Percentiles rank a stretch among this genome's conserved stretches.
phyloP scores from a whole-genome alignment of 2,329 filamentous ascomycete genomes.

The Microcyclosporella mali region DNA sequence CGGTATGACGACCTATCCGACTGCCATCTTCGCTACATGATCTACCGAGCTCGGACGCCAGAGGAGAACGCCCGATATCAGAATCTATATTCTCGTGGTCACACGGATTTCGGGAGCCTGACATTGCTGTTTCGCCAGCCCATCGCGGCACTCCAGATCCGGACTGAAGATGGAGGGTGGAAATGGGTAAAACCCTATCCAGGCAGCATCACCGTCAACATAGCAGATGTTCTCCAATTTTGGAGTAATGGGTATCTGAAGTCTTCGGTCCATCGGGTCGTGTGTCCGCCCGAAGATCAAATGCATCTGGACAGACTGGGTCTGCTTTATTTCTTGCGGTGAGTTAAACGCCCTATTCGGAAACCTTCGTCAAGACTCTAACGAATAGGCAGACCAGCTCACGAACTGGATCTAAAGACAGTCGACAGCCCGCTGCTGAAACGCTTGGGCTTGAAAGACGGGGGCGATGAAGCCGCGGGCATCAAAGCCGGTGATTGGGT shows the following conservation, averaged over 20 bases:
- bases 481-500: slow-evolving; percentile 28
- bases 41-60: slow-evolving; percentile 24
- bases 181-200: slow-evolving; percentile 38
- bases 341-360: not conserved
- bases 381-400: slow-evolving; percentile 16
- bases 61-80: slow-evolving; percentile 27
- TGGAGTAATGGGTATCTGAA: slow-evolving; percentile 42
- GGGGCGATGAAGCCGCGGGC: slow-evolving; percentile 16
- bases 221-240: slow-evolving; percentile 37
- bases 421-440: slow-evolving; percentile 25
- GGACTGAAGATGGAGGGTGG: slow-evolving; percentile 34
- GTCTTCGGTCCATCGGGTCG: slow-evolving; percentile 46
- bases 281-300: slow-evolving; percentile 45
- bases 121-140: slow-evolving; percentile 40
- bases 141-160: slow-evolving; percentile 38
- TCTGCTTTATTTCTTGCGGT: slow-evolving; percentile 38
- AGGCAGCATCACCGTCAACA: slow-evolving; percentile 38
- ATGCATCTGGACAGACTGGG: slow-evolving; percentile 40
- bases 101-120: slow-evolving; percentile 40
- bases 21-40: slow-evolving; percentile 28
- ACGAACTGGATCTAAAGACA: slow-evolving; percentile 24
- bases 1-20: slow-evolving; percentile 48
- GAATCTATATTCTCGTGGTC: slow-evolving; percentile 31
- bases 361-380: not conserved
- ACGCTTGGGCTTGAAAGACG: slow-evolving; percentile 20